phyloP scores from a whole-genome alignment of 2,329 filamentous ascomycete species.

The Diaporthe sp. region DNA sequence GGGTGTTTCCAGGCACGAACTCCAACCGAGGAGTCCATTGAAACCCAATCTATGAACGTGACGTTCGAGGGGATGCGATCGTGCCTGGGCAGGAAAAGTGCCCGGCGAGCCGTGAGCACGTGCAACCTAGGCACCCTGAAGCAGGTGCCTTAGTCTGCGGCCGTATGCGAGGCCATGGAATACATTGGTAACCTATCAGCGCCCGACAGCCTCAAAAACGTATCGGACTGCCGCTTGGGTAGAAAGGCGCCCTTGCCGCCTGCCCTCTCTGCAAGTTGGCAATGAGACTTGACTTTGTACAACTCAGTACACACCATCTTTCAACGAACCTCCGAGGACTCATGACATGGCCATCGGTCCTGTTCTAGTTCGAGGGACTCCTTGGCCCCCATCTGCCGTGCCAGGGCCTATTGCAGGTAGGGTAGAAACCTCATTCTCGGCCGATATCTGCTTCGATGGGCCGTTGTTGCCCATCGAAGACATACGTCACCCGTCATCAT shows the following conservation, averaged over 20 bases:
- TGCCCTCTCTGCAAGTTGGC: slow-evolving; percentile 51
- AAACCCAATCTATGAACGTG: slow-evolving; percentile 28
- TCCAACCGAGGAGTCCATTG: not conserved
- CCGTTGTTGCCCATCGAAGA: not conserved
- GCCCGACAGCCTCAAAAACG: slow-evolving; percentile 53
- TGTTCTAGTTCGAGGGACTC: slow-evolving; percentile 46
- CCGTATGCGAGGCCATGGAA: slow-evolving; percentile 43
- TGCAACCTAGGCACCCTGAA: slow-evolving; percentile 35
- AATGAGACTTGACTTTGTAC: slow-evolving; percentile 56
- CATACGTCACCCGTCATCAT: slow-evolving; percentile 14
- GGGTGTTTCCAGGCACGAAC: slow-evolving; percentile 13
- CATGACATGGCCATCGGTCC: slow-evolving; percentile 27
- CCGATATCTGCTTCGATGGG: not conserved
- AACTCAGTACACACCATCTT: slow-evolving; percentile 57
- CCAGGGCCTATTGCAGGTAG: slow-evolving; percentile 37
- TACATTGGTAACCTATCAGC: slow-evolving; percentile 49
- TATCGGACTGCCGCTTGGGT: slow-evolving; percentile 61
- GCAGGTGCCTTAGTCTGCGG: slow-evolving; percentile 33
- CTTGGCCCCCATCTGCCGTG: slow-evolving; percentile 42
- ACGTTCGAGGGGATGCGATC: slow-evolving; percentile 27
- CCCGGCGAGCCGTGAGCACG: slow-evolving; percentile 15
- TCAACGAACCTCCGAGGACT: slow-evolving; percentile 9
- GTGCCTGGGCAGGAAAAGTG: slow-evolving; percentile 27
- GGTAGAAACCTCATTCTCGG: slow-evolving; percentile 37
- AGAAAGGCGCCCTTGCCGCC: slow-evolving; percentile 62